Evolutionary conservation across 768 basidiomycete species (phyloP).

Genomic region (Termitomyces sp.): DNA sequence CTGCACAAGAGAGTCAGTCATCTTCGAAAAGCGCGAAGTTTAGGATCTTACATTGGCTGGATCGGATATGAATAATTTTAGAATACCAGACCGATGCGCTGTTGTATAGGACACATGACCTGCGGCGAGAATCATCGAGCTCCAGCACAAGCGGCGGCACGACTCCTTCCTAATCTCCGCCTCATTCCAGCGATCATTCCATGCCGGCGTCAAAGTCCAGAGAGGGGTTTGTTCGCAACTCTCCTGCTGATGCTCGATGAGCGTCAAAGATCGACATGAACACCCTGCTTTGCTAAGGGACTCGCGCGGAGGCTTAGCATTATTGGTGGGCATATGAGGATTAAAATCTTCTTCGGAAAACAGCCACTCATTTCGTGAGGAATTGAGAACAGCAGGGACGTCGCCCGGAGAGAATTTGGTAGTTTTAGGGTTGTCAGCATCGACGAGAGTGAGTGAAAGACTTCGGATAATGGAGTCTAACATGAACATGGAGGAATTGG

Average conservation of each 20-base stretch:
- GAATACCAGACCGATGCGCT: conserved; percentile 29
- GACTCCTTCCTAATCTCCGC: conserved; percentile 66
- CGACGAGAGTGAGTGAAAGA: conserved; percentile 53
- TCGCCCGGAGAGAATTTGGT: conserved; percentile 41
- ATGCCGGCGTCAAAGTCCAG: conserved; percentile 62
- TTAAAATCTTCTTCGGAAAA: conserved; percentile 16
- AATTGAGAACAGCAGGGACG: conserved; percentile 38
- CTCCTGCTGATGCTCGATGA: conserved; percentile 46
- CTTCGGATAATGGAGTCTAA: conserved; percentile 66
- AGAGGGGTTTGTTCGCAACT: conserved; percentile 48
- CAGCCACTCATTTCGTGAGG: conserved; percentile 15
- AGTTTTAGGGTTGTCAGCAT: conserved; percentile 47
- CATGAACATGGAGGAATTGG: conserved; percentile 49
- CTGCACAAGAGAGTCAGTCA: conserved; percentile 26
- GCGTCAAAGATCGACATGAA: conserved; percentile 42
- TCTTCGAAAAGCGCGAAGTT: neutral
- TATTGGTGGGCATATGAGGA: conserved; percentile 6
- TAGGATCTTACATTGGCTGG: conserved; percentile 54
- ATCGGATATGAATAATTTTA: conserved; percentile 54
- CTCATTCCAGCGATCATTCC: conserved; percentile 53
- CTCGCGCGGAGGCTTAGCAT: neutral
- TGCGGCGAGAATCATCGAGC: conserved; percentile 55
- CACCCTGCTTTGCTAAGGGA: conserved; percentile 26
- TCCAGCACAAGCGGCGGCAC: conserved; percentile 71
- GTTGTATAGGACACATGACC: conserved; percentile 58